These are phyloP conservation scores for Russula olivacea DNA, from an alignment of 768 basidiomycete species.

Conservation along the genomic window DNA sequence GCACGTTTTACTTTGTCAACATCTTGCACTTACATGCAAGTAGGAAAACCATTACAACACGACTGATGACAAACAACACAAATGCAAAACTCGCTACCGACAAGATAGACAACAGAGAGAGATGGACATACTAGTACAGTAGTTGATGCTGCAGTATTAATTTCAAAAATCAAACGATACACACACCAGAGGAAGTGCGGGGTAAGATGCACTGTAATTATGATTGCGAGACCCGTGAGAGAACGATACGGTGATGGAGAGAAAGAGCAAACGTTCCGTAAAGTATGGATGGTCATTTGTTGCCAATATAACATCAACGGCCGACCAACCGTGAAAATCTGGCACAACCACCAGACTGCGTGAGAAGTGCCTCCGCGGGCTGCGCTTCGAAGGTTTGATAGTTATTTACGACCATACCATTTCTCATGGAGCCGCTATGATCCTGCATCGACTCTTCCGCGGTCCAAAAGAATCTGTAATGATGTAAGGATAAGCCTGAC, in stretches of 20 bases:
- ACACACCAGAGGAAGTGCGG: too few species aligned
- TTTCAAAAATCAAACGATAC: too few species aligned
- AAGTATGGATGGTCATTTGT: neutral
- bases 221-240: neutral
- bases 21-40: too few species aligned
- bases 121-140: too few species aligned
- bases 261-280: neutral
- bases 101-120: too few species aligned
- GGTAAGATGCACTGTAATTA: too few species aligned
- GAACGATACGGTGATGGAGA: neutral
- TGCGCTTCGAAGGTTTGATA: conserved; percentile 4
- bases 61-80: too few species aligned
- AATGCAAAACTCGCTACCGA: too few species aligned
- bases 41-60: too few species aligned
- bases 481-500: neutral
- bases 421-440: neutral
- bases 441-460: conserved; percentile 1
- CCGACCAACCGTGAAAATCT: neutral
- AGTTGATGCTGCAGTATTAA: too few species aligned
- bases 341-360: neutral
- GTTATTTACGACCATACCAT: neutral
- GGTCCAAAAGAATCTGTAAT: conserved; percentile 20
- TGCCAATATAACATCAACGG: too few species aligned
- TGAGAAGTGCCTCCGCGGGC: neutral
- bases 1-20: too few species aligned